Evolutionary conservation across 352 stramenopile species (phyloP).

Genomic region (Phytophthora sojae): DNA sequence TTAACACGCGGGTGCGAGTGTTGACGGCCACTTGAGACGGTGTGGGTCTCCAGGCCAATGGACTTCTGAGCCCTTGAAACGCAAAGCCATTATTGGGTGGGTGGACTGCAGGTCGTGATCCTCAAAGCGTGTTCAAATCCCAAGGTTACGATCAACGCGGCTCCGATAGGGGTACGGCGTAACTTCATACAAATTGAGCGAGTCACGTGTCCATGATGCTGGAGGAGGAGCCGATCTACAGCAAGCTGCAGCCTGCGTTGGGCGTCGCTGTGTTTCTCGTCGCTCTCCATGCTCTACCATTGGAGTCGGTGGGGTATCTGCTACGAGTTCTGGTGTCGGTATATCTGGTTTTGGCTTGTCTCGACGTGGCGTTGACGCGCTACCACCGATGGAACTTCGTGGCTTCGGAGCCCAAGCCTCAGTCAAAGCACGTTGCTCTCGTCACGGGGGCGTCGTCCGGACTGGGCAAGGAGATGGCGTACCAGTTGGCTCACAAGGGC

Average conservation of each 20-base stretch:
- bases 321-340: conserved; percentile 38
- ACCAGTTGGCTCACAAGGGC: conserved; percentile 65
- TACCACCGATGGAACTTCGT: conserved; percentile 64
- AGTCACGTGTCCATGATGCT: conserved; percentile 12
- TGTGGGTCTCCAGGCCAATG: conserved; percentile 13
- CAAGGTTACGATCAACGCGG: conserved; percentile 6
- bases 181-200: too few relatives aligned
- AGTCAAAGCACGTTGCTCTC: conserved; percentile 41
- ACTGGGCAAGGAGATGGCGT: conserved; percentile 75
- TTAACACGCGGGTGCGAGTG: background rate
- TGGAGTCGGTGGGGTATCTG: conserved; percentile 23
- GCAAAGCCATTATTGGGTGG: conserved; percentile 20
- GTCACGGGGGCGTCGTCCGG: conserved; percentile 76
- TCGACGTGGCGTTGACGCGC: conserved; percentile 52
- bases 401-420: conserved; percentile 30
- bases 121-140: conserved; percentile 32
- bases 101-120: conserved; percentile 31
- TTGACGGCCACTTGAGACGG: conserved; percentile 21
- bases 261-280: conserved; percentile 36
- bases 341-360: conserved; percentile 44
- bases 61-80: conserved; percentile 22
- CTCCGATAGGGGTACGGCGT: background rate
- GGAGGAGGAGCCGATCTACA: conserved; percentile 18
- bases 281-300: conserved; percentile 30
- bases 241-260: conserved; percentile 31